Conservation (phyloP, 2,329 filamentous ascomycete species). For the Aureobasidium melanogenum region DNA sequence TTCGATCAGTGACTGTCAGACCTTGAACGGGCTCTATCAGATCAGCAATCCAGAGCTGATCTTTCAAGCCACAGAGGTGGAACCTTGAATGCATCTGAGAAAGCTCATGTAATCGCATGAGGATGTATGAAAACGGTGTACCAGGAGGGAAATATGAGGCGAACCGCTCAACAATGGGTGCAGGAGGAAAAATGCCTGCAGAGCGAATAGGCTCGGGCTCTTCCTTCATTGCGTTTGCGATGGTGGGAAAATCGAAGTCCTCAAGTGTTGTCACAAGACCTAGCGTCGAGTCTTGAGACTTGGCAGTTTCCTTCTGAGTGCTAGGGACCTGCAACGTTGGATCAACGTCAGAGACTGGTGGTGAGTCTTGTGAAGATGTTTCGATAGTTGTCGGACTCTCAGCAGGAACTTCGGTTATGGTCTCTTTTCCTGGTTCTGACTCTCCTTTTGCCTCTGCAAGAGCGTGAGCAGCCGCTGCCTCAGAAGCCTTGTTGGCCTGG, state of each 20-base stretch:
- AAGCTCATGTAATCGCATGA: slow-evolving; percentile 65
- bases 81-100: slow-evolving; percentile 57
- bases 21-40: slow-evolving; percentile 60
- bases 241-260: slow-evolving; percentile 52
- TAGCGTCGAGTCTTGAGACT: slow-evolving; percentile 33
- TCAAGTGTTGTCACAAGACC: slow-evolving; percentile 78
- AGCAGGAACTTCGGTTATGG: background rate
- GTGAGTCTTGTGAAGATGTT: background rate
- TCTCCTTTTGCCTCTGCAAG: slow-evolving; percentile 22
- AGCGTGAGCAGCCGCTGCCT: slow-evolving; percentile 19
- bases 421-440: slow-evolving; percentile 9
- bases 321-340: background rate
- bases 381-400: background rate
- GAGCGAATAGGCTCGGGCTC: slow-evolving; percentile 58
- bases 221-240: slow-evolving; percentile 54
- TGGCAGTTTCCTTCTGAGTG: background rate
- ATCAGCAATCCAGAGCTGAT: slow-evolving; percentile 60
- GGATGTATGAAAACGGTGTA: slow-evolving; percentile 75
- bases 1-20: slow-evolving; percentile 63
- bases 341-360: background rate
- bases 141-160: slow-evolving; percentile 70
- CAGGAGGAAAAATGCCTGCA: slow-evolving; percentile 68
- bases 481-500: slow-evolving; percentile 35
- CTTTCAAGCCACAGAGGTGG: slow-evolving; percentile 57
- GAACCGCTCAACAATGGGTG: slow-evolving; percentile 63